Evolutionary conservation across 1,284 basidiomycete genomes (phyloP).

Genomic region (Megacollybia platyphylla): DNA sequence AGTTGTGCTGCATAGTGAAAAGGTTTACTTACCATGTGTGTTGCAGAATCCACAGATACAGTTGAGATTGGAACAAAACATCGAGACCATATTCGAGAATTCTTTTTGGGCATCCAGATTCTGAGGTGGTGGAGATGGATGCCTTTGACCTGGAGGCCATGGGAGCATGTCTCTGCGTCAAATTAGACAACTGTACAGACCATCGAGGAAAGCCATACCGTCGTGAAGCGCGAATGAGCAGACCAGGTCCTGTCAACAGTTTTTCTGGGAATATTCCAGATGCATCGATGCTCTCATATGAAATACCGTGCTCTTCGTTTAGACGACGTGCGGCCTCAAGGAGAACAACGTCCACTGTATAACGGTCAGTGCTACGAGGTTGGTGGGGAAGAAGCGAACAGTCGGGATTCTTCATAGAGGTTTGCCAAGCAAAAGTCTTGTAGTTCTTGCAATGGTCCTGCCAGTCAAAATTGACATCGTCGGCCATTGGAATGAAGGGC

Average conservation of each 20-base stretch:
- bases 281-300: conserved; percentile 26
- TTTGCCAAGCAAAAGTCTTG: conserved; percentile 34
- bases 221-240: neutral
- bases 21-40: conserved; percentile 28
- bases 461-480: conserved; percentile 36
- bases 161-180: conserved; percentile 14
- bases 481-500: conserved; percentile 45
- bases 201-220: conserved; percentile 14
- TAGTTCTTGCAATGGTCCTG: conserved; percentile 26
- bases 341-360: conserved; percentile 30
- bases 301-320: conserved; percentile 15
- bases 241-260: neutral
- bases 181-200: neutral
- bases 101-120: conserved; percentile 8
- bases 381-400: conserved; percentile 21
- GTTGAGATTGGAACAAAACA: conserved; percentile 42
- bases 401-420: conserved; percentile 26
- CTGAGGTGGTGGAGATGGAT: conserved; percentile 5
- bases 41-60: conserved; percentile 39
- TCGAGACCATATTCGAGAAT: conserved; percentile 19
- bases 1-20: neutral
- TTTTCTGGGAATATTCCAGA: conserved; percentile 10
- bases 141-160: conserved; percentile 11
- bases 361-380: conserved; percentile 3
- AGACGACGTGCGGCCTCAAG: conserved; percentile 30